Base-by-base conservation (phyloP, 2,329 filamentous ascomycete genomes). In the Aspergillus amoenus region DNA sequence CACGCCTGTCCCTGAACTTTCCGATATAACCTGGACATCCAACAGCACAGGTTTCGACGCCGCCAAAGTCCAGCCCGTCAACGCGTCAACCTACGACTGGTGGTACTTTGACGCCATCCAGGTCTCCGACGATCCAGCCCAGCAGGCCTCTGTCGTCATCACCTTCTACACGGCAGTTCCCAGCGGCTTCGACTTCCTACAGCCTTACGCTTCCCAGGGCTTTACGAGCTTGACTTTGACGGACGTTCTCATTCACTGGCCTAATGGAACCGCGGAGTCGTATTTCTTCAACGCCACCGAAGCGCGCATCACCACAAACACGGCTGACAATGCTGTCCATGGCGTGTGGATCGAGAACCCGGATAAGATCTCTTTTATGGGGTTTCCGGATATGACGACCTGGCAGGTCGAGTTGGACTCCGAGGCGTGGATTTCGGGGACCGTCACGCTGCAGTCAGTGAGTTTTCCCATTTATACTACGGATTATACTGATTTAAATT, bases 61-160 rank as follows among this genome's bases (percentile, higher is more conserved):
- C 18, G 68, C 71, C 0, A 66, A 69, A 50, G 32, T 69, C 6
- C 45, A 49, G 40, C 34, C 50, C 4, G 61, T 73, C 49, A 73
- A 71, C 40, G 30, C 41, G 7, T 63, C 69, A 17, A 64, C 66
- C 7, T 74, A 66, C 30, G 70, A 74, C 59, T 76, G 73, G 73
- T 77, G 74, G 75, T 77, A 75, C 50, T 76, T 76, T 50, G 74
- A 77, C 49, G 30, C 40, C 5, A 32, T 57, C 43, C 37, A 48
- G 27, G 7, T n/a, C 27, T 3, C 69, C 61, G 17, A 66, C 74
- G 55, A 60, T 0, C 63, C 61, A 9, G 17, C 9, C 30, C 60
- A 67, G 37, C 51, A 60, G 11, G 64, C 68, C 11, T 69, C 68
- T 0, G 48, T 76, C 8, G 65, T 66, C 1, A 52, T 76, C 21